Conservation (phyloP, 176 grass and related monocot species). For the Phoenix dactylifera region DNA sequence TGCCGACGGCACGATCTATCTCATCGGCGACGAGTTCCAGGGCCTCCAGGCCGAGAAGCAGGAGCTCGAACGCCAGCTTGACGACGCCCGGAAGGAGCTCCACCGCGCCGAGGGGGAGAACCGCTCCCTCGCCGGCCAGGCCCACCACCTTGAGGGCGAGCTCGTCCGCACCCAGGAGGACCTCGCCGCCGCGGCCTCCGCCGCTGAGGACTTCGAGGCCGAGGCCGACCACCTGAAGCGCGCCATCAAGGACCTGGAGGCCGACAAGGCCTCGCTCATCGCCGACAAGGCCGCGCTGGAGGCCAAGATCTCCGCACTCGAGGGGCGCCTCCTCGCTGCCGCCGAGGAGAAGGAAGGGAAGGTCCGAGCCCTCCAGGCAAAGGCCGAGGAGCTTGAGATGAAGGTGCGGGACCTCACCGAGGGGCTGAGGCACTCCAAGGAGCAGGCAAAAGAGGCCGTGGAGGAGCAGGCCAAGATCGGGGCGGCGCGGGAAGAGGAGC, state of each 20-base stretch:
- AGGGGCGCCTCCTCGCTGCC: constrained; percentile 26
- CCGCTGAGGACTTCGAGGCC: constrained; percentile 7
- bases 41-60: constrained; percentile 31
- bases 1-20: constrained; percentile 28
- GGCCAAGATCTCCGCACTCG: constrained; percentile 22
- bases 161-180: constrained; percentile 24
- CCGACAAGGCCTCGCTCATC: not conserved
- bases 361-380: not conserved
- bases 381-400: too few species aligned
- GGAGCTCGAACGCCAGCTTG: constrained; percentile 39
- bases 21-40: constrained; percentile 40
- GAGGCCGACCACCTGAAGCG: constrained; percentile 32
- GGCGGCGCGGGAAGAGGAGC: too few species aligned
- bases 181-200: constrained; percentile 20
- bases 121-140: constrained; percentile 12
- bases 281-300: constrained; percentile 20
- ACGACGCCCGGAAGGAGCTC: not conserved
- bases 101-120: constrained; percentile 8
- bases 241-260: constrained; percentile 16
- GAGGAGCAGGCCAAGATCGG: too few species aligned
- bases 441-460: too few species aligned
- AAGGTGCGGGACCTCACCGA: too few species aligned
- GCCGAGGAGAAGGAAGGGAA: constrained; percentile 15
- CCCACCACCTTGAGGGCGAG: constrained; percentile 26
- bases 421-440: too few species aligned